Percentiles rank a stretch among this genome's conserved stretches.
Conservation (phyloP, 495 filamentous ascomycete genomes). For the Pseudevernia furfuracea region DNA sequence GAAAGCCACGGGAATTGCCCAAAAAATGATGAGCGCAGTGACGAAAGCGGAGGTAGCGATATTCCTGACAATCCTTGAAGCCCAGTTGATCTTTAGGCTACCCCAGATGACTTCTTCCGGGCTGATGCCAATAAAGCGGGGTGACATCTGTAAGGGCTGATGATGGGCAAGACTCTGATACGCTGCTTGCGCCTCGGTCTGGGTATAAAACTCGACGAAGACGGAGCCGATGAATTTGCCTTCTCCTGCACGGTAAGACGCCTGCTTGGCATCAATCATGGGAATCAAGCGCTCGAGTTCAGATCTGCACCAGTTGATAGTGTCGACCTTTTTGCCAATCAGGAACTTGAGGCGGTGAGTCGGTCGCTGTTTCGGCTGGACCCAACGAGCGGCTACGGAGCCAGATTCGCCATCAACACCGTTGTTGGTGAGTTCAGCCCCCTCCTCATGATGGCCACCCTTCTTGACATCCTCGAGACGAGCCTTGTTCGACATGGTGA, state of each 20-base stretch:
- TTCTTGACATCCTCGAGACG: conserved; percentile 73
- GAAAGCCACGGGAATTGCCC: conserved; percentile 85
- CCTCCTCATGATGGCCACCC: conserved; percentile 46
- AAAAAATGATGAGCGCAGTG: conserved; percentile 79
- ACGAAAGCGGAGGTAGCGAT: conserved; percentile 65
- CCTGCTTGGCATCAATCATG: conserved; percentile 67
- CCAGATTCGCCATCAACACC: conserved; percentile 60
- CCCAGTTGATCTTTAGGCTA: conserved; percentile 82
- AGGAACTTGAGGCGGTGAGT: conserved; percentile 73
- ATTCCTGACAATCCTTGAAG: conserved; percentile 68
- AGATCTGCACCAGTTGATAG: conserved; percentile 77
- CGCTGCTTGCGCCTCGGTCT: conserved; percentile 78
- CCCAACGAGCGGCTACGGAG: conserved; percentile 69
- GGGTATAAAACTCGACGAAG: conserved; percentile 81
- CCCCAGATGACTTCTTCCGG: conserved; percentile 86
- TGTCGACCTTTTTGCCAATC: conserved; percentile 80
- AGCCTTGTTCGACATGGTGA: conserved; percentile 70
- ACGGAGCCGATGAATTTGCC: conserved; percentile 50
- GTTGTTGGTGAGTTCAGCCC: conserved; percentile 38
- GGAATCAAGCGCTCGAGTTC: conserved; percentile 78
- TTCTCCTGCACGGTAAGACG: conserved; percentile 60
- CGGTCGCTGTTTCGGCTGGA: conserved; percentile 73
- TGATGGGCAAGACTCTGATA: conserved; percentile 80
- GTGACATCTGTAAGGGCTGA: conserved; percentile 85
- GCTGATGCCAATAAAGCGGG: conserved; percentile 76